Conservation (phyloP, 257 asterid species). For the Catharanthus roseus region DNA sequence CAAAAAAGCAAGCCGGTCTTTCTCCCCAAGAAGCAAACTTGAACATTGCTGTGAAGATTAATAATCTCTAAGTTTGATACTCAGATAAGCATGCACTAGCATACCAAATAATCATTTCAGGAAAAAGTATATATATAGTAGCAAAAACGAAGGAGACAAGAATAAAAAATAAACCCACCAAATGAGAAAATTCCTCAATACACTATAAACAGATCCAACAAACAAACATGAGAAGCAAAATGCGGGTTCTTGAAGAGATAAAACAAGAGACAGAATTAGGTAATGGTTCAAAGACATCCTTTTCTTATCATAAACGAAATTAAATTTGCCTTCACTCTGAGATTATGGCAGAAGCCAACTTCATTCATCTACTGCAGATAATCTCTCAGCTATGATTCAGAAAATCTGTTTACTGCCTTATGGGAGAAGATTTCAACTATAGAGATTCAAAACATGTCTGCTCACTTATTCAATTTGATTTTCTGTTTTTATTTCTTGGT, state of each 20-base stretch:
- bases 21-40: constrained; percentile 59
- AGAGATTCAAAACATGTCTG: too few species aligned
- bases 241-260: not conserved
- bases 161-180: not conserved
- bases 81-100: too few species aligned
- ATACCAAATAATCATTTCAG: not conserved
- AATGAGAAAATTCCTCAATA: not conserved
- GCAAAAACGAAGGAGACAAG: not conserved
- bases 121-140: constrained; percentile 1
- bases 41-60: constrained; percentile 56
- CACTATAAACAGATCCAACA: not conserved
- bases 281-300: not conserved
- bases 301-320: not conserved
- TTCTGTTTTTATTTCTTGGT: not conserved
- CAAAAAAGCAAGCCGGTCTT: constrained; percentile 37
- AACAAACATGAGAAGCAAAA: not conserved
- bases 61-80: not conserved
- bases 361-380: not conserved
- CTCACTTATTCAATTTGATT: too few species aligned
- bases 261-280: not conserved
- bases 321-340: too few species aligned
- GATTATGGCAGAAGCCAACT: not conserved
- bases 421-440: too few species aligned
- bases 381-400: not conserved
- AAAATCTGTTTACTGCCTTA: not conserved